Conservation (phyloP, 2,329 filamentous ascomycete species). For the Blastomyces silverae region DNA sequence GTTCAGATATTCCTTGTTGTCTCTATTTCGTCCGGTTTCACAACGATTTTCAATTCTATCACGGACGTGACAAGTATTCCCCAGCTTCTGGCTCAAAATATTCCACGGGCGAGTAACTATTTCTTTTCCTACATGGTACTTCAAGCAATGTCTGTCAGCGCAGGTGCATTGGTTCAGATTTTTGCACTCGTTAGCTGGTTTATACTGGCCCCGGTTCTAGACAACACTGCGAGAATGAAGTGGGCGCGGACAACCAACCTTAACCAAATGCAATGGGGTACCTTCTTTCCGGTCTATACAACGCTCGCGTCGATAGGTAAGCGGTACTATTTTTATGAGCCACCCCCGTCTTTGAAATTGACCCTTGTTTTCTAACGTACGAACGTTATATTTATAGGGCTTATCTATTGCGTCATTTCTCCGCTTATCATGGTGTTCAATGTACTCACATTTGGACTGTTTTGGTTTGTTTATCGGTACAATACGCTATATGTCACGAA, state of each 20-base stretch:
- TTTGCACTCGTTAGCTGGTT: conserved; percentile 75
- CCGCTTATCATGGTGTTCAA: conserved; percentile 91
- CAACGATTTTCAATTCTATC: conserved; percentile 58
- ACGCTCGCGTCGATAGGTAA: conserved; percentile 86
- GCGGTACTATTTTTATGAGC: conserved; percentile 18
- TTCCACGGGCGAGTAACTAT: conserved; percentile 86
- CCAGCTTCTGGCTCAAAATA: conserved; percentile 63
- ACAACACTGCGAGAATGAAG: conserved; percentile 75
- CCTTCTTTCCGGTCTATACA: conserved; percentile 92
- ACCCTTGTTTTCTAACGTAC: not conserved
- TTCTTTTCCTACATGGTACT: conserved; percentile 99
- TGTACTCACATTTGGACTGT: conserved; percentile 79
- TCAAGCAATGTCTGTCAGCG: conserved; percentile 84
- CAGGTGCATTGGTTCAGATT: conserved; percentile 78
- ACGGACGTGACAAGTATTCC: conserved; percentile 64
- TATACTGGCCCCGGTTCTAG: conserved; percentile 68
- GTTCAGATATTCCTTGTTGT: conserved; percentile 92
- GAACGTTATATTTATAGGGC: conserved; percentile 34
- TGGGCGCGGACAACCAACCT: conserved; percentile 78
- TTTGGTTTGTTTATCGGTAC: conserved; percentile 96
- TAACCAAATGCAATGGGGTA: conserved; percentile 76
- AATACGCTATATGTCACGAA: conserved; percentile 92
- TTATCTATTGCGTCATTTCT: conserved; percentile 83
- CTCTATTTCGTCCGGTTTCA: conserved; percentile 70
- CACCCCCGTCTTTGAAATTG: not conserved